Base-by-base conservation (phyloP, 108 stramenopile genomes). In the Cyclotella cryptica region DNA sequence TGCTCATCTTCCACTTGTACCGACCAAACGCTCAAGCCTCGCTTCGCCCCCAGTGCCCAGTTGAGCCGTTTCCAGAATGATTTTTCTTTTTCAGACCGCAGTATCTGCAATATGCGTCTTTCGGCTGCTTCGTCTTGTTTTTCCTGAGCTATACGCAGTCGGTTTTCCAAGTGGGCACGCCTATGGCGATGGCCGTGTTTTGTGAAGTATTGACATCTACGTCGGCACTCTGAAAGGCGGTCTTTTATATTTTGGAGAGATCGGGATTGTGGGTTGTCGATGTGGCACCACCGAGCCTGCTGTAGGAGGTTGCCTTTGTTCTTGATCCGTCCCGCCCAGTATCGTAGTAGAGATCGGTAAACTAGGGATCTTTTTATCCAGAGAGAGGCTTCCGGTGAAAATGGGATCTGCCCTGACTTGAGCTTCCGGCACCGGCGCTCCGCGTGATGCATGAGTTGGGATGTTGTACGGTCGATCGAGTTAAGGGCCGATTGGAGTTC, bases 11-110 rank as follows among this genome's bases (percentile, higher is more conserved):
- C 24, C 0, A 63, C 64, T 19, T 80, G 79, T 0, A 73, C 79
- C 12, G 29, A 22, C 0, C 49, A 54, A 3, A 72, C 53, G 21
- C 65, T 66, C 6, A 54, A 13, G 0, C 58, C 59, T 41, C 3
- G 47, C 1, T 59, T 12, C 55, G 59, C 61, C 3, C 57, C 66
- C 3, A 61, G 40, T 17, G 55, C 28, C n/a, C 52, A 73, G n/a
- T 61, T 73, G 4, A 80, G 15, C 6, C 57, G 11, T 42, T 66
- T 19, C 65, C 71, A 80, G 58, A 67, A 73, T 0, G 58, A 15
- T 12, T 66, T 11, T 17, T 80, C 66, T 44, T 61, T 30, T 52
- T 80, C 79, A n/a, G n/a, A n/a, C n/a, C n/a, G n/a, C n/a, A n/a
- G n/a, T n/a, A n/a, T n/a, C n/a, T n/a, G n/a, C n/a, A n/a, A n/a